Percentiles rank a stretch among this genome's conserved stretches.
phyloP scores from a whole-genome alignment of 2,329 filamentous ascomycete species.

The Talaromyces atroroseus region DNA sequence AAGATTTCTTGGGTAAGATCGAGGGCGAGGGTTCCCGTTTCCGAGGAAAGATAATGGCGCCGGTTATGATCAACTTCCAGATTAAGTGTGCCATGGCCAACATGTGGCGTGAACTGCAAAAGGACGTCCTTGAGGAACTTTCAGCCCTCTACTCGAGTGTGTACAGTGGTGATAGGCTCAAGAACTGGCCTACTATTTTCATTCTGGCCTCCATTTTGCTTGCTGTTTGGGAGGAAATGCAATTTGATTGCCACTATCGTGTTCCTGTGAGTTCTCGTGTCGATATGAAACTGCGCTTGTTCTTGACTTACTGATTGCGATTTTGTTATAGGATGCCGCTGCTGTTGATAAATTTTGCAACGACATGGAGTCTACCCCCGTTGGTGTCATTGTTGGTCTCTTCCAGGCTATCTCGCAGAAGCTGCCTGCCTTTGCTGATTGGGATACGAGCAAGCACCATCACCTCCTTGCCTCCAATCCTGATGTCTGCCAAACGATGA shows the following conservation, averaged over 20 bases:
- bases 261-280: slow-evolving; percentile 51
- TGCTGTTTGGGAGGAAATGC: slow-evolving; percentile 97
- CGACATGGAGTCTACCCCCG: slow-evolving; percentile 94
- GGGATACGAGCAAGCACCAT: slow-evolving; percentile 88
- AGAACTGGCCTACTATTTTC: slow-evolving; percentile 99
- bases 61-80: slow-evolving; percentile 99
- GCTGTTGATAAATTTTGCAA: slow-evolving; percentile 91
- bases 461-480: slow-evolving; percentile 85
- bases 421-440: slow-evolving; percentile 84
- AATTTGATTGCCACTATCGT: slow-evolving; percentile 96
- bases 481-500: slow-evolving; percentile 92
- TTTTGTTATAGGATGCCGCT: slow-evolving; percentile 53
- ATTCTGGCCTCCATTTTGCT: slow-evolving; percentile 90
- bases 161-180: slow-evolving; percentile 93
- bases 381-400: slow-evolving; percentile 91
- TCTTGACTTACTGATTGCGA: slow-evolving; percentile 12
- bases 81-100: slow-evolving; percentile 96
- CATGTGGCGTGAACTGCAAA: slow-evolving; percentile 97
- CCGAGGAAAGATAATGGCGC: slow-evolving; percentile 82
- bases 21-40: slow-evolving; percentile 81
- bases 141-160: slow-evolving; percentile 93
- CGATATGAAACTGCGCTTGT: background rate
- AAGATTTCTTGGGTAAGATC: slow-evolving; percentile 73
- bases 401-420: slow-evolving; percentile 99
- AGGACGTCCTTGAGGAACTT: slow-evolving; percentile 90